Conservation (phyloP, 371 early-diverging fungal species). For the Rhizomucor miehei region DNA sequence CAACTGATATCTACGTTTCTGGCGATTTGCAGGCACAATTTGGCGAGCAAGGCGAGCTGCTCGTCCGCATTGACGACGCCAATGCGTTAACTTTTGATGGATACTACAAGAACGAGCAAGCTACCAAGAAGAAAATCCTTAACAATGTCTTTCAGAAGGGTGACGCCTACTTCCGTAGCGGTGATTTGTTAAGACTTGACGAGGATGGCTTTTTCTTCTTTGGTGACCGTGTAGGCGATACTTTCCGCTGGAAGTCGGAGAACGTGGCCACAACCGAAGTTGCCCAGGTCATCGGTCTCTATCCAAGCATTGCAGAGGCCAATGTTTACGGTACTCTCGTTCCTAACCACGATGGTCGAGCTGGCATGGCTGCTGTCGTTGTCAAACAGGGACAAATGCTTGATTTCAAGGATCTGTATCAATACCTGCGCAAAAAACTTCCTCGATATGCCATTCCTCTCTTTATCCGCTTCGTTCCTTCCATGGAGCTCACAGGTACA, state of each 20-base stretch:
- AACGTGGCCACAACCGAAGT: constrained; percentile 71
- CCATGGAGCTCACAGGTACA: constrained; percentile 53
- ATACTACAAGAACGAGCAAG: constrained; percentile 41
- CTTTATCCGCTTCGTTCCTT: constrained; percentile 49
- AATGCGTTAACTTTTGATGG: constrained; percentile 30
- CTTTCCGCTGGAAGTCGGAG: constrained; percentile 67
- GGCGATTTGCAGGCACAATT: constrained; percentile 8
- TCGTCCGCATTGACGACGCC: constrained; percentile 24
- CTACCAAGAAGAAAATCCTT: constrained; percentile 50
- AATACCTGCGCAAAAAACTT: constrained; percentile 33
- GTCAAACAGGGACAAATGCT: constrained; percentile 23
- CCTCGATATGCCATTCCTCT: constrained; percentile 64
- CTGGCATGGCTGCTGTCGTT: constrained; percentile 74
- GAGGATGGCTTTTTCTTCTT: constrained; percentile 64
- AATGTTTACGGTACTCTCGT: constrained; percentile 62
- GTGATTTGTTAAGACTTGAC: constrained; percentile 60
- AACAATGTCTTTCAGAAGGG: constrained; percentile 23
- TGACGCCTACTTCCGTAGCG: constrained; percentile 55
- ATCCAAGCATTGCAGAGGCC: constrained; percentile 57
- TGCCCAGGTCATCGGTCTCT: constrained; percentile 51
- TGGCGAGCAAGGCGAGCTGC: constrained; percentile 54
- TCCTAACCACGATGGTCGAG: constrained; percentile 64
- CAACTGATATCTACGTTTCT: too few relatives aligned
- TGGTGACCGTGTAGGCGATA: constrained; percentile 75
- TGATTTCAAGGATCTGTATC: constrained; percentile 32